Base-by-base conservation (phyloP, 768 basidiomycete genomes). In the Cystobasidium ongulense region DNA sequence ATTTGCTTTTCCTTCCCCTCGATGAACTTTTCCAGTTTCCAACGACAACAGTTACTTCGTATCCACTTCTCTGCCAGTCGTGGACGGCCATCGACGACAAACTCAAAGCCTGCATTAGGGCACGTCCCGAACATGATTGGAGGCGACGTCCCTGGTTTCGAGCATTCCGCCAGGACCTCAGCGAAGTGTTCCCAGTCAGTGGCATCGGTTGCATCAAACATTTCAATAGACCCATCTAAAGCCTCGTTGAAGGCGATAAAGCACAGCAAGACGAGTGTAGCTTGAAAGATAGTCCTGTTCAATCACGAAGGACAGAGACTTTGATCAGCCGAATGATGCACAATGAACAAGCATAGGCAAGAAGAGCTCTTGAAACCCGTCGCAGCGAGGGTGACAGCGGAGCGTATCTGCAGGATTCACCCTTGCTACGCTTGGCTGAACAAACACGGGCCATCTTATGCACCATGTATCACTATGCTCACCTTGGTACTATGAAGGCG, bases 401-500 rank as follows among this genome's bases (percentile, higher is more conserved):
- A n/a, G n/a, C n/a, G n/a, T n/a, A n/a, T n/a, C n/a, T n/a, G n/a
- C n/a, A n/a, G n/a, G n/a, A n/a, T n/a, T n/a, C n/a, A n/a, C n/a
- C n/a, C n/a, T n/a, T n/a, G n/a, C n/a, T n/a, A n/a, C n/a, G n/a
- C n/a, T n/a, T n/a, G n/a, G n/a, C n/a, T n/a, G 25, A 61, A 23
- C 31, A 33, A 23, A 46, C 13, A 46, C 43, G 43, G n/a, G 43
- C 43, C 13, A 46, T 46, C n/a, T n/a, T n/a, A n/a, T n/a, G n/a
- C n/a, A 46, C 31, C 57, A 33, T 61, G 25, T 23, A 61, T 11
- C n/a, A 25, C 13, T 5, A 7, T 46, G 15, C 38, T 18, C 39
- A 64, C 63, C 63, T 64, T 3, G 63, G 63, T 17, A 64, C 63
- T 27, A 64, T 39, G 63, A 64, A 64, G 25, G 63, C 63, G 2